Conservation (phyloP, 768 basidiomycete species). For the Mycena latifolia region DNA sequence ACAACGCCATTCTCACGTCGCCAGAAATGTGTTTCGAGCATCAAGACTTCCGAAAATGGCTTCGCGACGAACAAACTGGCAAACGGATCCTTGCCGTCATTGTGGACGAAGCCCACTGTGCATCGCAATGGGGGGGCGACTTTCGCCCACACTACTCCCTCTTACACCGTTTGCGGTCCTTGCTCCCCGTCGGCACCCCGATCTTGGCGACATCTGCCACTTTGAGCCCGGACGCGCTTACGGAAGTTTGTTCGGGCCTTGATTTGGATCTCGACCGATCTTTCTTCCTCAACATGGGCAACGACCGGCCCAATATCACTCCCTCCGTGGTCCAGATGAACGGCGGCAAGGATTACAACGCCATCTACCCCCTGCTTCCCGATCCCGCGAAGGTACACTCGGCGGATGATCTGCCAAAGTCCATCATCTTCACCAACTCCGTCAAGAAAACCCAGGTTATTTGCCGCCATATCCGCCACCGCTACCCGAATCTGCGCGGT, state of each 20-base stretch:
- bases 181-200: neutral
- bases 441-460: neutral
- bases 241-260: neutral
- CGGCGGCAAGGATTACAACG: neutral
- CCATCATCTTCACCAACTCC: neutral
- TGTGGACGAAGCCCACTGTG: slow-evolving; percentile 57
- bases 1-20: slow-evolving; percentile 48
- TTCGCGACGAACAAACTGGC: slow-evolving; percentile 23
- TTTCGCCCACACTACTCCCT: slow-evolving; percentile 47
- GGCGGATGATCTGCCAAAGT: neutral
- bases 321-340: neutral
- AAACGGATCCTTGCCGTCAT: slow-evolving; percentile 41
- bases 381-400: neutral
- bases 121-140: slow-evolving; percentile 48
- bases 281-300: neutral
- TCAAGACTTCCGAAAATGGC: slow-evolving; percentile 40
- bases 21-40: slow-evolving; percentile 56
- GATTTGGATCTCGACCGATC: neutral
- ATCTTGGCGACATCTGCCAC: neutral
- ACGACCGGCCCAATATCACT: neutral
- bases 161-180: slow-evolving; percentile 41
- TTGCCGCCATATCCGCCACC: neutral
- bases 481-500: neutral
- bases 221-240: neutral
- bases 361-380: neutral